Percentiles rank a stretch among this genome's conserved stretches.
Conservation (phyloP, 306 rosid genomes). For the Dicorynia guianensis region DNA sequence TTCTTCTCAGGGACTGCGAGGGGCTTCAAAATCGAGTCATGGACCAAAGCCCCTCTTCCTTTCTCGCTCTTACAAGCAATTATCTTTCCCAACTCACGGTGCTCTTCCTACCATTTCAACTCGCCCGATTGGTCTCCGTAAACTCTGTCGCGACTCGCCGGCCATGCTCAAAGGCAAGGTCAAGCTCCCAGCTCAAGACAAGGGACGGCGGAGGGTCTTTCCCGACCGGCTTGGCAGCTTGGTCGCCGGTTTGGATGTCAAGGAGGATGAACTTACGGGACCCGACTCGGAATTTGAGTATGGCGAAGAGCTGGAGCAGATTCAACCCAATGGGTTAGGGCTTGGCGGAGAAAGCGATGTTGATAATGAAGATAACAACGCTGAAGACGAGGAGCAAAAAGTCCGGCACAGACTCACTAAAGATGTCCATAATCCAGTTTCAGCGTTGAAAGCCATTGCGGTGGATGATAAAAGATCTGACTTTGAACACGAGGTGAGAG, state of each 20-base stretch:
- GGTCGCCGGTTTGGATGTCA: slow-evolving; percentile 54
- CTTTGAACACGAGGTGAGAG: slow-evolving; percentile 70
- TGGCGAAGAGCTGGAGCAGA: slow-evolving; percentile 81
- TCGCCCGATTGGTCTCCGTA: slow-evolving; percentile 8
- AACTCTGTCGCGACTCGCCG: slow-evolving; percentile 36
- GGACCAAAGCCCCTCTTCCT: slow-evolving; percentile 13
- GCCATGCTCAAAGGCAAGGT: slow-evolving; percentile 74
- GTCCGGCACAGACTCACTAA: slow-evolving; percentile 25
- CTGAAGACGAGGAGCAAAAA: slow-evolving; percentile 19
- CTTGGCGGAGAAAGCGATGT: slow-evolving; percentile 37
- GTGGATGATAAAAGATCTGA: slow-evolving; percentile 78
- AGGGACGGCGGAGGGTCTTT: slow-evolving; percentile 45
- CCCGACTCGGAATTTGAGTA: slow-evolving; percentile 52
- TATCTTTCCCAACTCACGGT: no score
- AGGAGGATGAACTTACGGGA: slow-evolving; percentile 35
- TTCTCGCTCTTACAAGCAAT: neutral
- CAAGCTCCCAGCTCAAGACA: slow-evolving; percentile 67
- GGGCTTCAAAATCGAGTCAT: slow-evolving; percentile 43
- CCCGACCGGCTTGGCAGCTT: slow-evolving; percentile 73
- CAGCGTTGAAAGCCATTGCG: slow-evolving; percentile 61
- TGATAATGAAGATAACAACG: slow-evolving; percentile 16
- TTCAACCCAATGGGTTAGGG: slow-evolving; percentile 60
- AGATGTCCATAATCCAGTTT: slow-evolving; percentile 38
- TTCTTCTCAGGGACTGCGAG: slow-evolving; percentile 36
- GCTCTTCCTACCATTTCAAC: slow-evolving; percentile 25